Evolutionary conservation across 192 early-diverging fungal genomes (phyloP), one percentile per base, ranked within the genome.

Genomic region (Backusella tuberculispora): DNA sequence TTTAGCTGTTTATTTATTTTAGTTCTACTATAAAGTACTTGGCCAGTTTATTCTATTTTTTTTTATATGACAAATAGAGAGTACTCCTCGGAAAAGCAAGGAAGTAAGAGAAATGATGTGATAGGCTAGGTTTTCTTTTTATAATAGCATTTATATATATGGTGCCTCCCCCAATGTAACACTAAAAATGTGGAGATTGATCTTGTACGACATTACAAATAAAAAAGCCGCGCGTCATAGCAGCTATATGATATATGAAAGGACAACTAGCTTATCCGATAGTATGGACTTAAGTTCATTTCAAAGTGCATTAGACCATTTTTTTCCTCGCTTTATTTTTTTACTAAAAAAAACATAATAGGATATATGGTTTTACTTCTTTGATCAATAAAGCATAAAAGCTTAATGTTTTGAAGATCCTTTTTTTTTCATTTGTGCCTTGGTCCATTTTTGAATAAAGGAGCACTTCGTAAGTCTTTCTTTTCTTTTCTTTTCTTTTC

Each of bases 41-140:
- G 53, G 21, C 9, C 12, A 24, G 21, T 60, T 60, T 60, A 26
- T 8, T 60, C 21, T 13, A 19, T 7, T 43, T 9, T 9, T 42
- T 9, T 9, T 43, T 19, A 50, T 50, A 56, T 26, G 26, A 60
- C 21, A 60, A 60, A n/a, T 26, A 24, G 19, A 56, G 50, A 10
- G 53, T 60, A 26, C 21, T 26, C 9, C 53, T 60, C 53, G 53
- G 53, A 60, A 60, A 60, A 60, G 21, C 53, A 60, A 60, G 53
- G 53, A 60, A 24, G 53, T 8, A 60, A 4, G 4, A 60, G 21
- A 60, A 60, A 9, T 24, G 53, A 60, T 12, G 10, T 60, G 53
- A 60, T 60, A 60, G 53, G 53, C 53, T 60, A 60, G 53, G 21
- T 60, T 60, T 60, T 60, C 29, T 9, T 53, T 60, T 60, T 60